Evolutionary conservation across 1,284 basidiomycete species (phyloP), one percentile per base, ranked within the genome.

Genomic region (Heterobasidion occidentale): DNA sequence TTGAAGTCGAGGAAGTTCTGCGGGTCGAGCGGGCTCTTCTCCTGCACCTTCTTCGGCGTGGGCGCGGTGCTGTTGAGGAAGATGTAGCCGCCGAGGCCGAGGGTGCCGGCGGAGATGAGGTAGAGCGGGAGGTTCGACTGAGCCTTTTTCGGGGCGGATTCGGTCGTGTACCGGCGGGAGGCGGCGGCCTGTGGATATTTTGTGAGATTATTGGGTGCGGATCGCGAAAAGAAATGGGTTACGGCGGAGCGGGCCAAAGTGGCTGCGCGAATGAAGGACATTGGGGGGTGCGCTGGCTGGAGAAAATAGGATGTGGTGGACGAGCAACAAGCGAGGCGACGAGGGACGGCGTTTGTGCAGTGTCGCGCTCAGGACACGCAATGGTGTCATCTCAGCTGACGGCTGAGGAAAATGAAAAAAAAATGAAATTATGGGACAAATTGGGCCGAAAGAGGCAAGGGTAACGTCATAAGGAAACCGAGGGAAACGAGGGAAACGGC

Each of bases 1-100:
- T 84, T 88, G 71, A 98, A 86, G 68, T 90, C 82, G 54, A 83
- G 70, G 66, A 88, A 94, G 61, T 84, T 81, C 59, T 90, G 72
- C 27, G 88, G 81, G 67, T 90, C 83, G 45, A 92, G 76, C 7
- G 86, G 83, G 63, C 83, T 87, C 67, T 82, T 85, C 65, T 75
- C 64, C 52, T 78, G 71, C 51, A 64, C 58, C 56, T 74, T 76
- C 36, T 67, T 67, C 42, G 60, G 61, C 35, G 63, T 59, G 12
- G 61, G 54, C 33, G 63, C 63, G n/a, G 57, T 35, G 53, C 66
- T 64, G 35, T 68, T 65, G 56, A 82, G 64, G 67, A 80, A 83
- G 52, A 75, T 62, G 64, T 86, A 88, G 11, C 67, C 72, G 7
- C 69, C 82, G 36, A 83, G 67, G 34, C 79, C 82, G 19, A 68